Conservation (phyloP, 257 asterid genomes). For the Nicotiana paniculata region DNA sequence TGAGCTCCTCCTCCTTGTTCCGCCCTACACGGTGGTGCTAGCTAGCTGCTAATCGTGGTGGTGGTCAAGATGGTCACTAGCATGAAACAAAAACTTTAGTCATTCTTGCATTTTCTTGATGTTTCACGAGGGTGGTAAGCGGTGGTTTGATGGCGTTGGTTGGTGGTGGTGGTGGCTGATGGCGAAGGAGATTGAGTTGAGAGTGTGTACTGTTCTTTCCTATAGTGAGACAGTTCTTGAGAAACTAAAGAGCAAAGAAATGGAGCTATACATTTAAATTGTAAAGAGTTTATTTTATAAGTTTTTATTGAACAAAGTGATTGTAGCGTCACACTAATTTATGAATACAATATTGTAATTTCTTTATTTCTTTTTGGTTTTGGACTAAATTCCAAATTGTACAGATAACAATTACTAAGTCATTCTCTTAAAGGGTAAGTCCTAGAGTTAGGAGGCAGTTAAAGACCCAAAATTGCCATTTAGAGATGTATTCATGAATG, state of each 20-base stretch:
- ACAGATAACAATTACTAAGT: not conserved
- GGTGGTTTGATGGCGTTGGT: not conserved
- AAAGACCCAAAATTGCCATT: not conserved
- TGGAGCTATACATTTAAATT: conserved; percentile 23
- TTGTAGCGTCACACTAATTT: conserved; percentile 34
- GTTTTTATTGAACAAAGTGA: conserved; percentile 17
- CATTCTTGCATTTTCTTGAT: conserved; percentile 1
- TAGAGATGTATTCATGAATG: not conserved
- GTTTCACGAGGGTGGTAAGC: not conserved
- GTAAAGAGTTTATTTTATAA: not conserved
- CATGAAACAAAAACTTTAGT: not conserved
- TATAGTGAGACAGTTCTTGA: conserved; percentile 29
- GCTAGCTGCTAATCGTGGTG: conserved; percentile 6
- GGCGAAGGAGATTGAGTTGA: conserved; percentile 20
- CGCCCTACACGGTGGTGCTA: conserved; percentile 36
- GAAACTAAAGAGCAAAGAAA: conserved; percentile 22
- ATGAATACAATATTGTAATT: not conserved
- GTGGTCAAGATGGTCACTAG: conserved; percentile 6
- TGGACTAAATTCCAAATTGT: not conserved
- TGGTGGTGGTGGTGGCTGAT: not conserved
- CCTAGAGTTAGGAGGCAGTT: not conserved
- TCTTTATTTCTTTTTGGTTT: not conserved
- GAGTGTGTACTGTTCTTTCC: conserved; percentile 7
- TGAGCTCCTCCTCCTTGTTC: conserved; percentile 22
- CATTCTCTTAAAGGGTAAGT: not conserved